Base-by-base conservation (phyloP, 768 basidiomycete species). In the Hericium coralloides region DNA sequence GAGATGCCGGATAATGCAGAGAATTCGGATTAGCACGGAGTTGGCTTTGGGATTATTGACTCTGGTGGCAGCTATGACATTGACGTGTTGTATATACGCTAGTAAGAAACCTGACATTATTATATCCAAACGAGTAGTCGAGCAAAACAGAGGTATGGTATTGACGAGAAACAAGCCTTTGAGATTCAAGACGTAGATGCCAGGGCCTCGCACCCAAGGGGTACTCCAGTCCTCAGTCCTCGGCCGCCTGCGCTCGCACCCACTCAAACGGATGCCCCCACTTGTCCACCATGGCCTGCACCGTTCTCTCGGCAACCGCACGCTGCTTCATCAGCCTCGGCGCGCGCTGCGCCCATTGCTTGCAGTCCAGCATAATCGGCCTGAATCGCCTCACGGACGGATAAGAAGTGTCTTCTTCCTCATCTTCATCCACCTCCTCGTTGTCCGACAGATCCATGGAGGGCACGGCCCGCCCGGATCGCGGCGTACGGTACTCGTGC, bases 301-400 rank as follows among this genome's bases (percentile, higher is more conserved):
- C 51, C 22, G 37, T 53, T 38, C 38, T 49, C 57, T 63, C 62
- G 2, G 60, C 57, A 2, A 38, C 53, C 10, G 49, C 60, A n/a
- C 60, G 57, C 23, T 58, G 59, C 23, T 51, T 56, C 37, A 18
- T 49, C 6, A 61, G 39, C 41, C 52, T 49, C 3, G 60, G 60
- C 12, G 60, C 62, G 12, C 60, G 60, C 12, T 61, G 60, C 17
- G 49, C 38, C 62, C 62, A 63, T 47, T 63, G 62, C 20, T 3
- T 49, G 31, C 62, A 54, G 57, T 63, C 62, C 1, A 55, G 52
- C 17, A 63, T 56, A 12, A 63, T 60, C 1, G 62, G 62, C 1
- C 62, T 57, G 53, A 61, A 58, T 17, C 62, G 60, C 20, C 57
- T 60, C 48, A 57, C 52, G 12, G 38, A 45, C 6, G 60, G 60